phyloP scores from a whole-genome alignment of 1,284 basidiomycete species.

The Puccinia coronata region DNA sequence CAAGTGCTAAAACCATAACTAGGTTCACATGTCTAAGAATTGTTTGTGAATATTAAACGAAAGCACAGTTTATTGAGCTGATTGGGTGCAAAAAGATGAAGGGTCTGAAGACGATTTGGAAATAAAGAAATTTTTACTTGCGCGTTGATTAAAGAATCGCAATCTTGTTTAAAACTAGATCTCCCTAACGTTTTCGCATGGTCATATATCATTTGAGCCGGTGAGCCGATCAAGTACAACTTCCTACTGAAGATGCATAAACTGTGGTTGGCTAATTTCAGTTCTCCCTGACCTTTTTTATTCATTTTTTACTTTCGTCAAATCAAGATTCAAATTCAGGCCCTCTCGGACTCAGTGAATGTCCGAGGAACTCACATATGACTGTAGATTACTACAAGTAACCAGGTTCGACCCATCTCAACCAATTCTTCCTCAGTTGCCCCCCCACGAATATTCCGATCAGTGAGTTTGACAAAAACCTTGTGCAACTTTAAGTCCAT shows the following conservation, averaged over 20 bases:
- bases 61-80: not conserved
- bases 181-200: constrained; percentile 7
- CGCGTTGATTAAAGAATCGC: constrained; percentile 28
- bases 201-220: constrained; percentile 8
- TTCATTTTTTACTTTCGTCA: not conserved
- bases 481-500: constrained; percentile 28
- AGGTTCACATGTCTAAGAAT: constrained; percentile 18
- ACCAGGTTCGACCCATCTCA: constrained; percentile 25
- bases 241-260: constrained; percentile 37
- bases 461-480: constrained; percentile 41
- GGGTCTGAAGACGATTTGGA: not conserved
- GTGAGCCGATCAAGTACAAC: constrained; percentile 42
- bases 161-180: constrained; percentile 9
- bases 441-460: constrained; percentile 9
- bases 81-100: not conserved
- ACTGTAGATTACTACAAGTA: constrained; percentile 36
- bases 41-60: not conserved
- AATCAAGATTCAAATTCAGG: not conserved
- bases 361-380: constrained; percentile 16
- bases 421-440: constrained; percentile 24
- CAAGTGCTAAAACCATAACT: constrained; percentile 11
- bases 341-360: not conserved
- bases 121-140: not conserved
- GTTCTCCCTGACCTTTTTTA: not conserved
- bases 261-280: not conserved